phyloP scores from a whole-genome alignment of 2,329 filamentous ascomycete genomes.

The Byssothecium circinans region DNA sequence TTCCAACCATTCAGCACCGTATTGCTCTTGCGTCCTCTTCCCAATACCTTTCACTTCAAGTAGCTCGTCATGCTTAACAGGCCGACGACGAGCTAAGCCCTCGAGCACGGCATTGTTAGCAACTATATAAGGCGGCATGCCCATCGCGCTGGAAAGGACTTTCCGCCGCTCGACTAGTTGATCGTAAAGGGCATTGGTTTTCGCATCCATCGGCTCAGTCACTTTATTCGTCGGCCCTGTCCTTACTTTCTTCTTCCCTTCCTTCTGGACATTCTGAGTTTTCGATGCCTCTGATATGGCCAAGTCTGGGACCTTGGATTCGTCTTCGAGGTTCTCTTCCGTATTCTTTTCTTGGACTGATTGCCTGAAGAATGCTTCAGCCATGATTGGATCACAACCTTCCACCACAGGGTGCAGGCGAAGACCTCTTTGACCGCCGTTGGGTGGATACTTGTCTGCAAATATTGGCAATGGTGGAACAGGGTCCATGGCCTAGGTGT shows the following conservation, averaged over 20 bases:
- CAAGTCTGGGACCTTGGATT: background rate
- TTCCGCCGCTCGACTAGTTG: constrained; percentile 20
- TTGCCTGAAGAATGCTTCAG: constrained; percentile 25
- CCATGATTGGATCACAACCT: constrained; percentile 16
- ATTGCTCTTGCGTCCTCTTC: constrained; percentile 16
- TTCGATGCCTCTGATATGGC: background rate
- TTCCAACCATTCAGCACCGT: constrained; percentile 32
- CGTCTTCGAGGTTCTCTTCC: background rate
- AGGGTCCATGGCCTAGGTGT: constrained; percentile 56
- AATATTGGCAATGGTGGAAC: constrained; percentile 26
- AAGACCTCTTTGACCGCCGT: constrained; percentile 12
- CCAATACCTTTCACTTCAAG: constrained; percentile 31
- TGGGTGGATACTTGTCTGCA: constrained; percentile 30
- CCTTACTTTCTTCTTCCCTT: constrained; percentile 2
- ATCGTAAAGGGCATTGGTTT: constrained; percentile 22
- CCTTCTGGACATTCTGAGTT: background rate
- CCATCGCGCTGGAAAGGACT: constrained; percentile 15
- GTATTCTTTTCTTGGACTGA: background rate
- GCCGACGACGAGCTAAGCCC: constrained; percentile 26
- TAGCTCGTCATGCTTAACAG: constrained; percentile 19
- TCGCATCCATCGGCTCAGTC: constrained; percentile 12
- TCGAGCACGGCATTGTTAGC: constrained; percentile 25
- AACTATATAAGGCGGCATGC: constrained; percentile 17
- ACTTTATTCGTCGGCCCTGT: background rate
- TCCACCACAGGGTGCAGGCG: constrained; percentile 21